A percentile compares a stretch with the other conserved stretches of the same genome.
Evolutionary conservation across 192 early-diverging fungal species (phyloP).

Genomic region (Haplosporangium gracile): DNA sequence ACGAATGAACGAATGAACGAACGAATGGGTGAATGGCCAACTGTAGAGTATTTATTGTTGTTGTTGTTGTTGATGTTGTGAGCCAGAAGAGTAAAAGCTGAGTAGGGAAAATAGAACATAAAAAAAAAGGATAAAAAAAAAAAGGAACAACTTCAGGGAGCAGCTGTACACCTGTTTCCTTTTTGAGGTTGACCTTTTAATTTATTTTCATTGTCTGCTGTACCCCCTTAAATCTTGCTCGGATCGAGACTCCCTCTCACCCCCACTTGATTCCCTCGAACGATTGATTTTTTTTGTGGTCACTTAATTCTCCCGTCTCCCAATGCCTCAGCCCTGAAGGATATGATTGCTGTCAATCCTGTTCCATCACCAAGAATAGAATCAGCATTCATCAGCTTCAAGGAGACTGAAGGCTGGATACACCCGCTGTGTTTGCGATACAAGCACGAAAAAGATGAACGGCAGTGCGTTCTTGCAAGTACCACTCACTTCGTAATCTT

Average conservation of each 20-base stretch:
- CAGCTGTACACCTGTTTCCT: conserved; percentile 7
- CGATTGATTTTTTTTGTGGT: background rate
- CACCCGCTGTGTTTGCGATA: too few species aligned
- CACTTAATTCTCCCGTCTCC: too few species aligned
- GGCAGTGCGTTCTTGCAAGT: background rate
- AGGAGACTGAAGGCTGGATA: too few species aligned
- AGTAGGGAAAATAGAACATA: background rate
- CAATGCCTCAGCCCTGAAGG: too few species aligned
- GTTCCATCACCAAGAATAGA: too few species aligned
- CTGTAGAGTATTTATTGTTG: background rate
- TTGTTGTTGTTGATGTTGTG: background rate
- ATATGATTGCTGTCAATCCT: too few species aligned
- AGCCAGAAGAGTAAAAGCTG: background rate
- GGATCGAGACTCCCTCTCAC: background rate
- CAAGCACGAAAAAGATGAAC: too few species aligned
- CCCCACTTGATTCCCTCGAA: background rate
- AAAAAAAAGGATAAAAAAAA: too few species aligned
- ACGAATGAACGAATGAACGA: background rate
- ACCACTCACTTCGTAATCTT: background rate
- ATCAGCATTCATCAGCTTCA: too few species aligned
- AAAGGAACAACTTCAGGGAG: background rate
- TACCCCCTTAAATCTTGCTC: background rate
- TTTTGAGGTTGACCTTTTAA: background rate
- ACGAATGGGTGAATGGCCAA: background rate
- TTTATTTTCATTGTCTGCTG: background rate